phyloP scores from a whole-genome alignment of 192 early-diverging fungal species.

The Coemansia sp. region DNA sequence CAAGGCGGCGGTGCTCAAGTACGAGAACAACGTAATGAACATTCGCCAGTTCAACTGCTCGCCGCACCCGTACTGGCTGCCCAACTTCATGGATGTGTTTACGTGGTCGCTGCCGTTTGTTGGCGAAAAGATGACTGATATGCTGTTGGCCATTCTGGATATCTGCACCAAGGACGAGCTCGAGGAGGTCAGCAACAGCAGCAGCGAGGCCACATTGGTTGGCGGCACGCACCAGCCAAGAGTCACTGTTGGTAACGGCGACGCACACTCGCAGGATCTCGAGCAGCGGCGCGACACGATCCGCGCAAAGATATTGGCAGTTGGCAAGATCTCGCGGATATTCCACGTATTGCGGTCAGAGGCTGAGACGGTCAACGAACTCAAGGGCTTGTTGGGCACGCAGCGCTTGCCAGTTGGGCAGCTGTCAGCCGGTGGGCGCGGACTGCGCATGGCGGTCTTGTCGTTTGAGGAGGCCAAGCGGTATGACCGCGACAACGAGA shows the following conservation, averaged over 20 bases:
- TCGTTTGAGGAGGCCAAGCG: slow-evolving; percentile 92
- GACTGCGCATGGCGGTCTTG: slow-evolving; percentile 82
- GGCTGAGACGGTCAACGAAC: slow-evolving; percentile 88
- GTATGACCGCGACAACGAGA: slow-evolving; percentile 92
- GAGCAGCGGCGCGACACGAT: slow-evolving; percentile 53
- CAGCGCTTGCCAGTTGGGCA: slow-evolving; percentile 77
- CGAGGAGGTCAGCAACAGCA: slow-evolving; percentile 56
- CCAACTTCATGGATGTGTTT: slow-evolving; percentile 99
- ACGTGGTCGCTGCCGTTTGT: slow-evolving; percentile 98
- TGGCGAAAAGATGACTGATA: slow-evolving; percentile 97
- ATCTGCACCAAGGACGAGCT: slow-evolving; percentile 97
- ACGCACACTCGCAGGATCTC: slow-evolving; percentile 47
- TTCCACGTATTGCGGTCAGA: slow-evolving; percentile 92
- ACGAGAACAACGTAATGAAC: slow-evolving; percentile 99
- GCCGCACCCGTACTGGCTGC: slow-evolving; percentile 97
- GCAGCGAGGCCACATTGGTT: not conserved
- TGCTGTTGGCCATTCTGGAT: slow-evolving; percentile 91
- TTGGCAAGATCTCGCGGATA: slow-evolving; percentile 86
- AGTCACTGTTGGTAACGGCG: not conserved
- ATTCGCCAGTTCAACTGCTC: slow-evolving; percentile 95
- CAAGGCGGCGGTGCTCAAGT: slow-evolving; percentile 97
- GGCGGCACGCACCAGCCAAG: not conserved
- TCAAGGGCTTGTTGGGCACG: slow-evolving; percentile 88
- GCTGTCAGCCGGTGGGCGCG: slow-evolving; percentile 86
- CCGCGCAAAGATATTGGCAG: slow-evolving; percentile 71